Base-by-base conservation (phyloP, 2,329 filamentous ascomycete genomes). In the Lasiodiplodia hormozganensis region DNA sequence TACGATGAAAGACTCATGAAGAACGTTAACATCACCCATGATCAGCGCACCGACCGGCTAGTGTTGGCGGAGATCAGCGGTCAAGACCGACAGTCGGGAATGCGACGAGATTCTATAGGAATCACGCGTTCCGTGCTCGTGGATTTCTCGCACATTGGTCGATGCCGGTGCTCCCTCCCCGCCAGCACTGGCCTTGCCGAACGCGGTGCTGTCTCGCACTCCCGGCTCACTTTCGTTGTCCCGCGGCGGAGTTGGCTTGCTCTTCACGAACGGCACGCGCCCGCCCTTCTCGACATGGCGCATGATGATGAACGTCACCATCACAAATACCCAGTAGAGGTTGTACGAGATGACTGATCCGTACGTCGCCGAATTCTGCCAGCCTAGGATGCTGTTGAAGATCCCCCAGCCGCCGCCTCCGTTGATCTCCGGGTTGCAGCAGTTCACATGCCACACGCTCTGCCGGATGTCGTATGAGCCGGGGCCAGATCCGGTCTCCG, bases 291-390 rank as follows among this genome's bases (percentile, higher is more conserved):
- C 92, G 71, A 86, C 86, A 81, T 88, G 92, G 52, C 90, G 85
- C 84, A 95, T 85, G 40, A 82, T 72, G 16, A 88, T 70, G 76
- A 95, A 92, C 5, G 85, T 85, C 18, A 84, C 70, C 68, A 94
- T 93, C 72, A 93, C 85, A 10, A 83, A 84, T 62, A 96, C 80
- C 94, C 93, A 97, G 82, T 97, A 97, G 18, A 95, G 69, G 77
- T 96, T 96, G 82, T 97, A 97, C 1, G 91, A 89, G 71, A 97
- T 89, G 71, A 97, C 91, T 1, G 92, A 94, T 64, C 93, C 93
- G 74, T 95, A 94, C 1, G 93, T 96, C 5, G 92, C 94, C 14
- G 91, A 93, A 82, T 97, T 97, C 70, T 89, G 87, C 94, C 94
- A 97, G 69, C 94, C 93, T 12, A 97, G 84, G 65, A 97, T 85